A percentile compares a stretch with the other conserved stretches of the same genome.
Conservation (phyloP, 495 filamentous ascomycete genomes). For the Penicillium fimorum region DNA sequence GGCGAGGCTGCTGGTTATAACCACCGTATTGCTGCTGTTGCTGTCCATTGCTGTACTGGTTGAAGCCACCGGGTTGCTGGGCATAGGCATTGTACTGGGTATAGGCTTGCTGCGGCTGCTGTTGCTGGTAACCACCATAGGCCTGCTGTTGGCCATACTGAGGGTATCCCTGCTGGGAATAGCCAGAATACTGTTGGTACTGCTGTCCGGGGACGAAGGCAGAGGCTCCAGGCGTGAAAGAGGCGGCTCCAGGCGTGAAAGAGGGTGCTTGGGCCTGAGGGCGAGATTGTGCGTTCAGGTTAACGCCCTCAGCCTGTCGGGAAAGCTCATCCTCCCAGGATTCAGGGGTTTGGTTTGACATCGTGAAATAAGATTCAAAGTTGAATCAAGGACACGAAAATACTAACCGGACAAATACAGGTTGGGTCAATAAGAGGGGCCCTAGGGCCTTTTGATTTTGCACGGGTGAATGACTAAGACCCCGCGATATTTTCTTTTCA, state of each 20-base stretch:
- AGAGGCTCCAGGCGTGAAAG: slow-evolving; percentile 77
- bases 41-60: slow-evolving; percentile 55
- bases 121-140: slow-evolving; percentile 55
- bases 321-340: slow-evolving; percentile 96
- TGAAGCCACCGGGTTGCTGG: slow-evolving; percentile 54
- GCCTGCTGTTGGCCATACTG: slow-evolving; percentile 39
- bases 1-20: slow-evolving; percentile 47
- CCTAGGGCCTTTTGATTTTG: slow-evolving; percentile 27
- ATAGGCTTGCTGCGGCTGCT: slow-evolving; percentile 25
- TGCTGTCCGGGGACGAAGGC: slow-evolving; percentile 75
- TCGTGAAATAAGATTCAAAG: slow-evolving; percentile 43
- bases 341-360: slow-evolving; percentile 77
- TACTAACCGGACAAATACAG: slow-evolving; percentile 16
- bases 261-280: slow-evolving; percentile 58
- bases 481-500: slow-evolving; percentile 24
- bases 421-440: slow-evolving; percentile 20
- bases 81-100: slow-evolving; percentile 50
- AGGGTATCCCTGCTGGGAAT: slow-evolving; percentile 42
- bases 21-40: slow-evolving; percentile 47
- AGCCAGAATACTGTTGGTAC: slow-evolving; percentile 47
- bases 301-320: slow-evolving; percentile 80
- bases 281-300: slow-evolving; percentile 76
- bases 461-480: slow-evolving; percentile 46
- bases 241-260: slow-evolving; percentile 63
- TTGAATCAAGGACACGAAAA: slow-evolving; percentile 28